These are phyloP conservation scores for Hemerocallis citrina DNA, from an alignment of 106 monocot genomes.

Conservation along the genomic window DNA sequence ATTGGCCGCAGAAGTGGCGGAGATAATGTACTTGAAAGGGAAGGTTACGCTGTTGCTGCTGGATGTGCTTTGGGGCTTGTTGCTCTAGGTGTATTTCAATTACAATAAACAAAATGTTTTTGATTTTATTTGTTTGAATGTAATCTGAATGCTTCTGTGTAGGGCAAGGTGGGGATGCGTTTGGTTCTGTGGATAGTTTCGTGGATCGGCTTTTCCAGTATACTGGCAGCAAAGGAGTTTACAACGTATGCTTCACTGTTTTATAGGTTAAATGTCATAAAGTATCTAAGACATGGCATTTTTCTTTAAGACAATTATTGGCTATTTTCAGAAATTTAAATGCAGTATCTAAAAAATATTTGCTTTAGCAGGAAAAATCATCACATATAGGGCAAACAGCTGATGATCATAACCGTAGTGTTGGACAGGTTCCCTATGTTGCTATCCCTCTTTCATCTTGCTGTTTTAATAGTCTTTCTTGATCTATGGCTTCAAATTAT, in stretches of 20 bases:
- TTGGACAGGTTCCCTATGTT: constrained; percentile 49
- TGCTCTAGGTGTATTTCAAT: constrained; percentile 53
- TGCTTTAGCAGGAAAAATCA: constrained; percentile 36
- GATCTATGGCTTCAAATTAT: not conserved
- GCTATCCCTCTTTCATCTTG: not conserved
- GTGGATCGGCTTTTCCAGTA: constrained; percentile 82
- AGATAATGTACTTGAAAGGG: constrained; percentile 98
- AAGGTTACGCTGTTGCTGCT: constrained; percentile 99
- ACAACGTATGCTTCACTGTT: constrained; percentile 31
- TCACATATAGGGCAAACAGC: constrained; percentile 9
- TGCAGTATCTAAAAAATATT: not conserved
- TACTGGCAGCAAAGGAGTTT: constrained; percentile 51
- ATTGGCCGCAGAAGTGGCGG: constrained; percentile 95
- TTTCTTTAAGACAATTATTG: not conserved
- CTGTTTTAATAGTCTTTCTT: not conserved
- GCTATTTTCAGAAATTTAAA: not conserved
- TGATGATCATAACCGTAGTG: constrained; percentile 43
- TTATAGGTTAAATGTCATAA: not conserved
- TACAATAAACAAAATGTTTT: not conserved
- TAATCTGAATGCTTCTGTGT: constrained; percentile 2
- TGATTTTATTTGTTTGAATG: not conserved
- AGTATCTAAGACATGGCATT: not conserved
- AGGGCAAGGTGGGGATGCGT: constrained; percentile 73
- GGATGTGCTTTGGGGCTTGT: constrained; percentile 95
- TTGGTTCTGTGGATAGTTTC: constrained; percentile 69